These are phyloP conservation scores for Ustulina deusta DNA, from an alignment of 2,329 filamentous ascomycete species.

Conservation along the genomic window DNA sequence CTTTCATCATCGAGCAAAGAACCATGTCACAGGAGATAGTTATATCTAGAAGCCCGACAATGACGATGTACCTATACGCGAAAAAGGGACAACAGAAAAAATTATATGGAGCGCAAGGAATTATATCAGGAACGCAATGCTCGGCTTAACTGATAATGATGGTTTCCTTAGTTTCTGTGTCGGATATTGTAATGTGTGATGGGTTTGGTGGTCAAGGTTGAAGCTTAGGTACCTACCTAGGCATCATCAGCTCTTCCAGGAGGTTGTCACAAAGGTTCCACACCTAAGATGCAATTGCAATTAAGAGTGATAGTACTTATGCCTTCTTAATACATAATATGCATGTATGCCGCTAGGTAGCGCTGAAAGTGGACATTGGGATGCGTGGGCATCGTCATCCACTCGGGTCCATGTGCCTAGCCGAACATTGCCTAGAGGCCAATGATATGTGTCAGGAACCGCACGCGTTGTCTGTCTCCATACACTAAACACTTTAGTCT, in stretches of 20 bases:
- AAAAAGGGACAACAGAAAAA: slow-evolving; percentile 52
- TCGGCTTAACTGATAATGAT: no score
- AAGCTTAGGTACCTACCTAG: no score
- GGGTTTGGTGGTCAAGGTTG: no score
- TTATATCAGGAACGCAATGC: slow-evolving; percentile 51
- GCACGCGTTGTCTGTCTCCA: slow-evolving; percentile 9
- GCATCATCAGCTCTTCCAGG: no score
- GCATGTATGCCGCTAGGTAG: neutral
- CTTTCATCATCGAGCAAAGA: slow-evolving; percentile 51
- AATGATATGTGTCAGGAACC: neutral
- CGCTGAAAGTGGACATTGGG: neutral
- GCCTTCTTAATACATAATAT: slow-evolving; percentile 6
- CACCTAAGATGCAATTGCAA: no score
- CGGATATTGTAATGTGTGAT: no score
- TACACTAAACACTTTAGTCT: slow-evolving; percentile 27
- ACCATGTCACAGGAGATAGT: slow-evolving; percentile 46
- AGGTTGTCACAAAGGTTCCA: no score
- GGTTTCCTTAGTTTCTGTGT: no score
- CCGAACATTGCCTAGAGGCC: neutral
- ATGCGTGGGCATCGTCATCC: slow-evolving; percentile 7
- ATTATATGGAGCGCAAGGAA: slow-evolving; percentile 53
- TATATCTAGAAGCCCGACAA: slow-evolving; percentile 48
- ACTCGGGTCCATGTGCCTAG: neutral
- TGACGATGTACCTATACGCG: slow-evolving; percentile 35
- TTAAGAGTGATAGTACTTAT: no score